Conservation (phyloP, 169 alveolate species). For the Plasmodium sp. region DNA sequence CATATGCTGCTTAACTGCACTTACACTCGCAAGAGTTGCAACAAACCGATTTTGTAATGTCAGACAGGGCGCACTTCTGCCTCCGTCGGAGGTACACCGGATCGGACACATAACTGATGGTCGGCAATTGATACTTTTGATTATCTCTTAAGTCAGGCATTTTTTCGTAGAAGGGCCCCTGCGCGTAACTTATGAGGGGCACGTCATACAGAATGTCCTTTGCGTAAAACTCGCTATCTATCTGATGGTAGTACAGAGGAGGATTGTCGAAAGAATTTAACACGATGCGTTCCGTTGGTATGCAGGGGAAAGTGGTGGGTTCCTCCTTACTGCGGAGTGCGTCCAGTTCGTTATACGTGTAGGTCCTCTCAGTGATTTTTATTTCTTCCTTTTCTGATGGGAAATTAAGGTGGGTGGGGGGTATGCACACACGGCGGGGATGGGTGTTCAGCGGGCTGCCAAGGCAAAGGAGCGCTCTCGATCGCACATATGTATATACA, state of each 20-base stretch:
- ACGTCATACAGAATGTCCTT: conserved; percentile 50
- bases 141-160: neutral
- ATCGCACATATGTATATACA: neutral
- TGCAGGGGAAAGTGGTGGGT: conserved; percentile 5
- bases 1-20: conserved; percentile 4
- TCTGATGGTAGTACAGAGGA: conserved; percentile 61
- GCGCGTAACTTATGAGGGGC: conserved; percentile 70
- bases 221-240: conserved; percentile 71
- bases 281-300: conserved; percentile 59
- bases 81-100: conserved; percentile 55
- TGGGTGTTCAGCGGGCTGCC: neutral
- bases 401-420: neutral
- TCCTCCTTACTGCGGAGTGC: conserved; percentile 1
- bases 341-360: conserved; percentile 57
- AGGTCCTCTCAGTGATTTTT: conserved; percentile 60
- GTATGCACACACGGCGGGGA: neutral
- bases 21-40: conserved; percentile 4
- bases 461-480: neutral
- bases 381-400: conserved; percentile 11
- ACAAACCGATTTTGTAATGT: conserved; percentile 3
- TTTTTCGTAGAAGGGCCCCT: conserved; percentile 60
- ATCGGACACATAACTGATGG: conserved; percentile 61
- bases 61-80: conserved; percentile 33
- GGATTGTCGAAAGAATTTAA: conserved; percentile 25
- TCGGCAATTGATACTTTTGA: conserved; percentile 52